These are phyloP conservation scores for Catharanthus roseus DNA, from an alignment of 257 asterid genomes.

Conservation along the genomic window DNA sequence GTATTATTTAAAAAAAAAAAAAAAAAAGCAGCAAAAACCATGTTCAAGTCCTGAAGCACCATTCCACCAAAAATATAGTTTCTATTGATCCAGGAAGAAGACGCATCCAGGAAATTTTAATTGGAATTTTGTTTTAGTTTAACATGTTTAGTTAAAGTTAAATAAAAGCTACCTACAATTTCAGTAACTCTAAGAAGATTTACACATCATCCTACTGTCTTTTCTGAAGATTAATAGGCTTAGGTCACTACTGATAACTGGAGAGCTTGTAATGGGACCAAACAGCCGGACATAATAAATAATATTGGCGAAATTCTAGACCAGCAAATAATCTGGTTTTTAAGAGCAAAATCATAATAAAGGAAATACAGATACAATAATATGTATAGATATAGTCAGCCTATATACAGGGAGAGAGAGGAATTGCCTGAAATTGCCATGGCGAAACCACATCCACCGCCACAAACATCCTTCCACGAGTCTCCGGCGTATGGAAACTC, in stretches of 20 bases:
- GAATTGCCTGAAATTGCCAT: constrained; percentile 55
- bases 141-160: neutral
- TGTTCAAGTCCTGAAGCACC: neutral
- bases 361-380: neutral
- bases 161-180: neutral
- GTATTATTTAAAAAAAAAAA: neutral
- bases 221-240: neutral
- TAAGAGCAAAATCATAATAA: neutral
- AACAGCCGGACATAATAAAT: neutral
- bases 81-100: neutral
- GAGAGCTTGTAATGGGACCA: neutral
- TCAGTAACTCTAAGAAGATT: neutral
- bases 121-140: neutral
- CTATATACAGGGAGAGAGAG: constrained; percentile 6
- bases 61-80: neutral
- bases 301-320: neutral
- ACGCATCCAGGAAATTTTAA: neutral
- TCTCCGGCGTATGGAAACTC: constrained; percentile 44
- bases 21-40: neutral
- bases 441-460: constrained; percentile 84
- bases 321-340: neutral
- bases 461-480: constrained; percentile 66
- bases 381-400: neutral
- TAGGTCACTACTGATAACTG: neutral
- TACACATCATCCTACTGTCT: neutral